Conservation (phyloP, 768 basidiomycete genomes). For the Lentinula boryana region DNA sequence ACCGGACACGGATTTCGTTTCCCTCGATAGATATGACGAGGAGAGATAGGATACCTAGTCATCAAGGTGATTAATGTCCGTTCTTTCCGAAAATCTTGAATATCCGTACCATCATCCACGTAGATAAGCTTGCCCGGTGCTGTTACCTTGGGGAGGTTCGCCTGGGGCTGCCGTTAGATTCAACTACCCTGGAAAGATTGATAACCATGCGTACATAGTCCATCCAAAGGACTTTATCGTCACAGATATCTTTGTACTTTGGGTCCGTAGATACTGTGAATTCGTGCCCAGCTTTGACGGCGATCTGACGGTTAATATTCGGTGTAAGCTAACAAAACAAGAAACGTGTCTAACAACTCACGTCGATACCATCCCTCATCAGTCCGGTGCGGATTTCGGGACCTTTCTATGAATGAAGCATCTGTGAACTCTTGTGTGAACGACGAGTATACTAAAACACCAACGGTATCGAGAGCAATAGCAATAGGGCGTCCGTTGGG, state of each 20-base stretch:
- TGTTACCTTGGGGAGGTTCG: slow-evolving; percentile 92
- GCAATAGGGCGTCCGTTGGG: slow-evolving; percentile 86
- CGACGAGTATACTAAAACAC: slow-evolving; percentile 21
- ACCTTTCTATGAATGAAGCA: slow-evolving; percentile 67
- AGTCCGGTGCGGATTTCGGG: slow-evolving; percentile 98
- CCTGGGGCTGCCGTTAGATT: slow-evolving; percentile 30
- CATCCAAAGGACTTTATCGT: slow-evolving; percentile 82
- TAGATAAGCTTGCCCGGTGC: slow-evolving; percentile 97
- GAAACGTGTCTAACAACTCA: slow-evolving; percentile 33
- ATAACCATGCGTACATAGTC: slow-evolving; percentile 74
- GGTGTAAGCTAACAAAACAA: slow-evolving; percentile 7
- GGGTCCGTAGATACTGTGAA: slow-evolving; percentile 85
- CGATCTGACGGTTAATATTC: slow-evolving; percentile 42
- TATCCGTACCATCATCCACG: slow-evolving; percentile 79
- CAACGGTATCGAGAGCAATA: slow-evolving; percentile 93
- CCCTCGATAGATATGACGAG: slow-evolving; percentile 89
- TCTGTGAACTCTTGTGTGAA: slow-evolving; percentile 3
- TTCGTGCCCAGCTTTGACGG: slow-evolving; percentile 87
- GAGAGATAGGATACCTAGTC: slow-evolving; percentile 77
- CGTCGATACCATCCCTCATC: slow-evolving; percentile 83
- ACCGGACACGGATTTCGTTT: slow-evolving; percentile 72
- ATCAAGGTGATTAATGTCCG: background rate
- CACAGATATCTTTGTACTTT: slow-evolving; percentile 71
- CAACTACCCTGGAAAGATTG: slow-evolving; percentile 1
- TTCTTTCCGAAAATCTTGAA: background rate